Base-by-base conservation (phyloP, 768 basidiomycete species). In the Tylopilus felleus region DNA sequence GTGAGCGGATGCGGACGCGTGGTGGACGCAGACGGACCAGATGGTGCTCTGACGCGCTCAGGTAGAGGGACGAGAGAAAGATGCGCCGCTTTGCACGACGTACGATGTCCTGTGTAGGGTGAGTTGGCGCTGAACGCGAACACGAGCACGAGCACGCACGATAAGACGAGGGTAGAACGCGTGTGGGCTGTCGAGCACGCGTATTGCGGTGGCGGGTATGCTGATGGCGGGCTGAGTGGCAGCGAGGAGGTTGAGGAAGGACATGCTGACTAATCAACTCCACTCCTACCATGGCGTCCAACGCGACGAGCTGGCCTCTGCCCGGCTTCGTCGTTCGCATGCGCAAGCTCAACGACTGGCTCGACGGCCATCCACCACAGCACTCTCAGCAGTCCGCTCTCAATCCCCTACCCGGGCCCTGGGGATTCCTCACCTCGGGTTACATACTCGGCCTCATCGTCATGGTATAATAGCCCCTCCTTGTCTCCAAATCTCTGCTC, bases 1-100 rank as follows among this genome's bases (percentile, higher is more conserved):
- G 49, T 55, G 16, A 58, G 60, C 14, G 10, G 29, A 13, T 0
- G 13, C n/a, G 23, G 0, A 51, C 13, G 42, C 31, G 47, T 9
- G 14, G 45, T 0, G 22, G 9, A n/a, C 8, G 17, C 33, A 46
- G 0, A 76, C 88, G 61, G 52, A 95, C 96, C 59, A 99, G 78
- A 56, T 90, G 81, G 9, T 74, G 72, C 68, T 97, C 93, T 47
- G 84, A 79, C 12, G 84, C 79, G 13, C 93, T 93, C 50, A 97
- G 84, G 68, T 97, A 97, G 12, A 97, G 74, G 1, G 91, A 91
- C 0, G 96, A 97, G 27, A 99, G 78, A 65, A 95, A 90, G 61
- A 99, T 83, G 52, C 94, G 82, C 47, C 75, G 71, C 52, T 83
- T 81, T 1, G 96, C 96, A n/a, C 81, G 76, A 41, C 74, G 73